Base-by-base conservation (phyloP, 2,329 filamentous ascomycete species). In the Keithomyces neogunnii region DNA sequence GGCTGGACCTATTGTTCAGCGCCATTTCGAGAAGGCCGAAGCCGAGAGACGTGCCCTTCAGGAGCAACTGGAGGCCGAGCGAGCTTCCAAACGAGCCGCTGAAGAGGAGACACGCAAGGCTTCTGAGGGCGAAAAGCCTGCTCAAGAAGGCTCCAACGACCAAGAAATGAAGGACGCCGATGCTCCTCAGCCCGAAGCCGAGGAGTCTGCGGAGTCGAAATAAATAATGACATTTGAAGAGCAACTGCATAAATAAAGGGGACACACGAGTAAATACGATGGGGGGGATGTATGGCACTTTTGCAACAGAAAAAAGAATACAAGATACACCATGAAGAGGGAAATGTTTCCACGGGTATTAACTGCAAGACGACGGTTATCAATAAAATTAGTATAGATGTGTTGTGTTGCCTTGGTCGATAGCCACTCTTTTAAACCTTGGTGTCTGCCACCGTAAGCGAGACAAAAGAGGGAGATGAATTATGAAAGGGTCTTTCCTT, bases 1-100 rank as follows among this genome's bases (percentile, higher is more conserved):
- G 63, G 88, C 90, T 45, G 93, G 91, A 13, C 92, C 93, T 53
- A 89, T 99, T 64, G 82, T 90, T 58, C 90, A 96, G 76, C 88
- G 92, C 60, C 89, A 96, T 79, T 91, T 92, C 68, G 93, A 99
- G 70, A 96, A 96, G 77, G 75, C 90, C 57, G 89, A 96, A 72
- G 82, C 84, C 55, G 89, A 96, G 73, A 86, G 90, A 59, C 82
- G 88, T 66, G 87, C 85, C 26, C 71, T 85, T 42, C 82, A 89
- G 66, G 89, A 92, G 53, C 85, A 81, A 71, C 71, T 84, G 49
- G 89, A 93, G 53, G 88, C 88, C 56, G 85, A 89, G 70, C 82
- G 82, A 66, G 85, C 86, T 60, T 85, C 86, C 51, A 89, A 88
- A 71, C 87, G 88, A 70, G 75, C 73, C 46, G 72, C 73, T 52